A percentile compares a stretch with the other conserved stretches of the same genome.
These are phyloP conservation scores for Agastache rugosa DNA, from an alignment of 257 asterid genomes.

Conservation along the genomic window DNA sequence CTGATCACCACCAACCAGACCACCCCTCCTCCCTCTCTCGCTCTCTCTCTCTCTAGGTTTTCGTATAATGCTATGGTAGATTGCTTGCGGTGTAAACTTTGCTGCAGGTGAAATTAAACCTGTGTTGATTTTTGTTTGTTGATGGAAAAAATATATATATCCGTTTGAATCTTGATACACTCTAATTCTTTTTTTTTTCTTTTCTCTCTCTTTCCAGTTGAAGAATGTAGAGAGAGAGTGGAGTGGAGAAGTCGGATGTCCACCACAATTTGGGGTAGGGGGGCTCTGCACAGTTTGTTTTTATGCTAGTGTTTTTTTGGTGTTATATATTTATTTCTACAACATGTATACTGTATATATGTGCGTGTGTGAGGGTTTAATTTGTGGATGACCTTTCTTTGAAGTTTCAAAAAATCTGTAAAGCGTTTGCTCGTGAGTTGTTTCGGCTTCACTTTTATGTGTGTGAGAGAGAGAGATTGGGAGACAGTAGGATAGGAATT, in stretches of 20 bases:
- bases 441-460: slow-evolving; percentile 28
- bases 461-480: slow-evolving; percentile 29
- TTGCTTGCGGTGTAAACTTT: slow-evolving; percentile 16
- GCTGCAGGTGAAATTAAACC: neutral
- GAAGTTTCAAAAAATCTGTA: slow-evolving; percentile 51
- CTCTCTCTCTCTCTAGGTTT: neutral
- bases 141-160: slow-evolving; percentile 6
- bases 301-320: slow-evolving; percentile 54
- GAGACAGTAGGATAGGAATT: slow-evolving; percentile 38
- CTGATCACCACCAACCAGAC: neutral
- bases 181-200: neutral
- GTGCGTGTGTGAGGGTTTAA: slow-evolving; percentile 2
- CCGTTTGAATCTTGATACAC: slow-evolving; percentile 17
- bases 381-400: slow-evolving; percentile 76
- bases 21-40: neutral
- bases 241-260: slow-evolving; percentile 48
- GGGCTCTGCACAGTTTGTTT: slow-evolving; percentile 54
- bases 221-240: slow-evolving; percentile 51
- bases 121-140: neutral
- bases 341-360: neutral
- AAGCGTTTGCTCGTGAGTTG: slow-evolving; percentile 69
- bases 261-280: slow-evolving; percentile 62
- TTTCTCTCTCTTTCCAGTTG: slow-evolving; percentile 4
- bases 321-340: slow-evolving; percentile 15
- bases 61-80: neutral